Evolutionary conservation across 2,329 filamentous ascomycete species (phyloP), one percentile per base, ranked within the genome.

Genomic region (Thelonectria discophora): DNA sequence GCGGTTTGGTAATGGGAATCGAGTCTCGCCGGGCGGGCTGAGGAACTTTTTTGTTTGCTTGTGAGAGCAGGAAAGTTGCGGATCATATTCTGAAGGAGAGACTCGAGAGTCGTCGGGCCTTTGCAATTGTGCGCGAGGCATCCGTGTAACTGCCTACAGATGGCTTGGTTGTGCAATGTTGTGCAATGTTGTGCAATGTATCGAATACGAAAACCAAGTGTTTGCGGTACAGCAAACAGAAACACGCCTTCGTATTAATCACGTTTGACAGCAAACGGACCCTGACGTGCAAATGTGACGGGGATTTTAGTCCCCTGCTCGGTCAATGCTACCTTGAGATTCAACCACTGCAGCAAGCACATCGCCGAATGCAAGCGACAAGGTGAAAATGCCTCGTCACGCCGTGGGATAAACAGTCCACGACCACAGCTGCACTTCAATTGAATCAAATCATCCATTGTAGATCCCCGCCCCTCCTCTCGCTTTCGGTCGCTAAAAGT

Each of bases 311-410:
- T 49, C 51, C 57, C 46, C 27, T 30, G 27, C 27, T 30, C 55
- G 57, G 30, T 53, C 53, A 45, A 60, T 53, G 58, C 52, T 53
- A 49, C 58, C 55, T 60, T 45, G 5, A 24, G 24, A 3, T 6
- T 3, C 18, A 7, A 21, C 5, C 4, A n/a, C n/a, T n/a, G n/a
- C n/a, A 46, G 5, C 37, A 7, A 40, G 27, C 27, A 30, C 39
- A 17, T 42, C 34, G 20, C 20, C 39, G 20, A 6, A 42, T 18
- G 12, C n/a, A n/a, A 43, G 15, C n/a, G 18, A 43, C n/a, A 43
- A 43, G 34, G 24, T 17, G 53, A 47, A 61, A 61, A 61, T 61
- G 53, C 53, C 58, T 61, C 58, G 58, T 45, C 27, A 37, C 34
- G 21, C 20, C n/a, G 30, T 52, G 30, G 43, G 53, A 48, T 42